Evolutionary conservation across 2,329 filamentous ascomycete genomes (phyloP).

Genomic region (Penicillium sp.): DNA sequence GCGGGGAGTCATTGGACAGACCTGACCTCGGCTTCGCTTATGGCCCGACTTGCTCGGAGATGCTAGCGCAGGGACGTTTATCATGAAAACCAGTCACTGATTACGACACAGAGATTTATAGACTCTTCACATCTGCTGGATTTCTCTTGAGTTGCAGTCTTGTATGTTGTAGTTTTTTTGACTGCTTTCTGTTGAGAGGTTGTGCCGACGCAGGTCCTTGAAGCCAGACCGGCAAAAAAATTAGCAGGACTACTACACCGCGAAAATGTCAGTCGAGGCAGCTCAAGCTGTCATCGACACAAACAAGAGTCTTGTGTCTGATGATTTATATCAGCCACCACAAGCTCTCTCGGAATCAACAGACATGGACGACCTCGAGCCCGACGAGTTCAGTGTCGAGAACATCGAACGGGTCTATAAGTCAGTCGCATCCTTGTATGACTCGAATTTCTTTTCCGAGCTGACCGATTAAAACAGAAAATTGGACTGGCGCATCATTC

Average conservation of each 20-base stretch:
- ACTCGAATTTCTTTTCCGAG: neutral
- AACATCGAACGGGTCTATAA: slow-evolving; percentile 43
- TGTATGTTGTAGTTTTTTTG: neutral
- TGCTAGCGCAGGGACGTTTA: neutral
- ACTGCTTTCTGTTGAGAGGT: neutral
- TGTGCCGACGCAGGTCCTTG: neutral
- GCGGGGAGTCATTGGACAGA: slow-evolving; percentile 1
- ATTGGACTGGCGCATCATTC: slow-evolving; percentile 60
- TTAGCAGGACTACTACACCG: neutral
- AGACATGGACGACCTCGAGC: slow-evolving; percentile 21
- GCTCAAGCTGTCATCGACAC: slow-evolving; percentile 2
- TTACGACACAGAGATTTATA: slow-evolving; percentile 29
- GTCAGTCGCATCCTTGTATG: slow-evolving; percentile 17
- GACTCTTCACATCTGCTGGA: neutral
- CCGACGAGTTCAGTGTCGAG: slow-evolving; percentile 33
- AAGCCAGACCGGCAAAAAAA: neutral
- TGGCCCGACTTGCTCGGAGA: neutral
- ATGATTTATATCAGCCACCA: slow-evolving; percentile 16
- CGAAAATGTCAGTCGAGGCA: slow-evolving; percentile 12
- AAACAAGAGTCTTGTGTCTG: slow-evolving; percentile 13
- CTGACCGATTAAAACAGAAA: slow-evolving; percentile 42
- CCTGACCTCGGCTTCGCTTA: slow-evolving; percentile 7
- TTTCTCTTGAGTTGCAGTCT: neutral
- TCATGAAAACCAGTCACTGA: slow-evolving; percentile 6
- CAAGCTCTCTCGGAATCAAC: neutral